Evolutionary conservation across 441 rosid genomes (phyloP), one percentile per base, ranked within the genome.

Genomic region (Gossypium gossypioides): DNA sequence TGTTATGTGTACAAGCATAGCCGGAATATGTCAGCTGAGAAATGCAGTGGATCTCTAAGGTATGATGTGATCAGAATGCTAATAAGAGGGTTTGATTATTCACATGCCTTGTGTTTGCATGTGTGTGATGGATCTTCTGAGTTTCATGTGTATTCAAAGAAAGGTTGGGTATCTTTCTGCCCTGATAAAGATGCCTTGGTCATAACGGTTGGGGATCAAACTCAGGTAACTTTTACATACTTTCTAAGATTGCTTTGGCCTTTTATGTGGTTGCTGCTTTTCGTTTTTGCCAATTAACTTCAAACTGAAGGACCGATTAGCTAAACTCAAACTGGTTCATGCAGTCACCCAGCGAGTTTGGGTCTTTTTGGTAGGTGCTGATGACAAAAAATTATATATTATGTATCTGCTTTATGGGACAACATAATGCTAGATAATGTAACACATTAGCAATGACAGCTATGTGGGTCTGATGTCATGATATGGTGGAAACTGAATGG

Each of bases 141-240:
- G 74, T 91, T 91, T 50, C 96, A 88, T 77, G 88, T 89, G 58
- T 93, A 93, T 79, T 89, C 97, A 67, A 93, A 86, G 83, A 93
- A 88, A 81, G 92, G 91, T 21, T 91, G 96, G 96, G 72, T 86
- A 2, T 85, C 96, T 6, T 93, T 93, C 74, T 73, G 76, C 78
- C 97, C 90, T 0, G 86, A 81, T 9, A 72, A 84, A 34, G 84
- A 82, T 75, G 88, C 98, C 1, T 32, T 91, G 16, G 66, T 93
- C 16, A 71, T 93, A 68, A 93, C 97, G 0, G 68, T 81, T 6
- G 97, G 98, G 2, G 96, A 91, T 79, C 87, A 87, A 79, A 76
- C 68, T 7, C 93, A 79, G 90, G 91, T 86, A 76, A 29, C 13
- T 46, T 7, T 46, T 5, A 7, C 6, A 56, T 21, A 9, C 22